Evolutionary conservation across 768 basidiomycete genomes (phyloP).

Genomic region (Tylopilus subfusipes): DNA sequence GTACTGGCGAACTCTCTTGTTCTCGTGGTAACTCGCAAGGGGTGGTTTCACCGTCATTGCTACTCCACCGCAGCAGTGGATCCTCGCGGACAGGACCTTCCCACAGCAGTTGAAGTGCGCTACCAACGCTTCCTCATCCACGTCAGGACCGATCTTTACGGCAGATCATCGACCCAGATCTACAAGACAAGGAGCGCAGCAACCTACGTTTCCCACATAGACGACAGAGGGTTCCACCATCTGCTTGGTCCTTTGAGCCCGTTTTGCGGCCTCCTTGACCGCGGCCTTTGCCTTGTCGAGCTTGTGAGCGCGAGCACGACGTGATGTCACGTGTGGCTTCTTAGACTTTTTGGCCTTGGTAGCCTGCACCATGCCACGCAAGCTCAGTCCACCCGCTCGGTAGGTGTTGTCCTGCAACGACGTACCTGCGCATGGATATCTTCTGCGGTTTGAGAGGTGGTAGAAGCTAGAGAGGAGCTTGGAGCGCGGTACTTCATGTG

Average conservation of each 20-base stretch:
- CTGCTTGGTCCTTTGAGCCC: slow-evolving; percentile 5
- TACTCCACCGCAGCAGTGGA: slow-evolving; percentile 34
- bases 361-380: not conserved
- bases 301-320: slow-evolving; percentile 10
- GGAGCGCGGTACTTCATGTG: slow-evolving; percentile 21
- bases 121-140: slow-evolving; percentile 22
- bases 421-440: slow-evolving; percentile 9
- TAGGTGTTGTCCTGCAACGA: not conserved
- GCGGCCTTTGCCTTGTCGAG: slow-evolving; percentile 17
- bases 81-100: slow-evolving; percentile 15
- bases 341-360: slow-evolving; percentile 10
- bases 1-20: slow-evolving; percentile 45
- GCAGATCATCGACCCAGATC: slow-evolving; percentile 1
- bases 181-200: not conserved
- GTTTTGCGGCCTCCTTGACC: slow-evolving; percentile 18
- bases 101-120: slow-evolving; percentile 27
- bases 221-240: slow-evolving; percentile 32
- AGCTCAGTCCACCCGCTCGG: not conserved
- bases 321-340: slow-evolving; percentile 4
- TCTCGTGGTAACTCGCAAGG: slow-evolving; percentile 29
- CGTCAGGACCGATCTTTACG: slow-evolving; percentile 32
- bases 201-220: slow-evolving; percentile 63
- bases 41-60: slow-evolving; percentile 26
- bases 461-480: slow-evolving; percentile 15
- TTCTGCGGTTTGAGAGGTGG: not conserved